These are phyloP conservation scores for Phaffia australis DNA, from an alignment of 768 basidiomycete species.

Conservation along the genomic window DNA sequence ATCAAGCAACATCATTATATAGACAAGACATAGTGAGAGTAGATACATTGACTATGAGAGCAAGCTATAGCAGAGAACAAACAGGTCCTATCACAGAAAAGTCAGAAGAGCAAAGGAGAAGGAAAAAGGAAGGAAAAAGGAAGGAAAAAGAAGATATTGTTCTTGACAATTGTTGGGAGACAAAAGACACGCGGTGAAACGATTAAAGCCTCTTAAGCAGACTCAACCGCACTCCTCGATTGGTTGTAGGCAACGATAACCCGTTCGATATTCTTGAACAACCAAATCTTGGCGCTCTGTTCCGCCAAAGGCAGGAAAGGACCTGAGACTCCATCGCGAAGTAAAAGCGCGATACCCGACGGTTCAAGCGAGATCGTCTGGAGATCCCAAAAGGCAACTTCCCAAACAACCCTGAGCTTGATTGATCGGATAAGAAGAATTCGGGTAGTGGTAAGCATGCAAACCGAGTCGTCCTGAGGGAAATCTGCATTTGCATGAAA, in stretches of 20 bases:
- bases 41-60: too few relatives aligned
- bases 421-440: slow-evolving; percentile 76
- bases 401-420: slow-evolving; percentile 79
- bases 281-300: slow-evolving; percentile 37
- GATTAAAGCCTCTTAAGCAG: too few relatives aligned
- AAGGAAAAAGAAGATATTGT: too few relatives aligned
- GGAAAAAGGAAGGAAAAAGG: too few relatives aligned
- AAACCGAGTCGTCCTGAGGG: slow-evolving; percentile 58
- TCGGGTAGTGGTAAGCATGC: slow-evolving; percentile 57
- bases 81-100: too few relatives aligned
- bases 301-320: slow-evolving; percentile 42
- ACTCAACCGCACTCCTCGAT: too few relatives aligned
- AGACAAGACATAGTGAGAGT: too few relatives aligned
- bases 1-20: too few relatives aligned
- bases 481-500: slow-evolving; percentile 45
- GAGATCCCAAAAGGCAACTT: slow-evolving; percentile 73
- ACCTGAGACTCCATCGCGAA: slow-evolving; percentile 48
- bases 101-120: too few relatives aligned
- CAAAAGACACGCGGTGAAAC: too few relatives aligned
- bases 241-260: neutral
- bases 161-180: too few relatives aligned
- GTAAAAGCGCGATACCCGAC: slow-evolving; percentile 69
- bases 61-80: too few relatives aligned
- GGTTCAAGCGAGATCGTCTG: slow-evolving; percentile 82
- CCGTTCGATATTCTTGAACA: slow-evolving; percentile 39